Evolutionary conservation across 768 basidiomycete species (phyloP).

Genomic region (Mycena vitilis): DNA sequence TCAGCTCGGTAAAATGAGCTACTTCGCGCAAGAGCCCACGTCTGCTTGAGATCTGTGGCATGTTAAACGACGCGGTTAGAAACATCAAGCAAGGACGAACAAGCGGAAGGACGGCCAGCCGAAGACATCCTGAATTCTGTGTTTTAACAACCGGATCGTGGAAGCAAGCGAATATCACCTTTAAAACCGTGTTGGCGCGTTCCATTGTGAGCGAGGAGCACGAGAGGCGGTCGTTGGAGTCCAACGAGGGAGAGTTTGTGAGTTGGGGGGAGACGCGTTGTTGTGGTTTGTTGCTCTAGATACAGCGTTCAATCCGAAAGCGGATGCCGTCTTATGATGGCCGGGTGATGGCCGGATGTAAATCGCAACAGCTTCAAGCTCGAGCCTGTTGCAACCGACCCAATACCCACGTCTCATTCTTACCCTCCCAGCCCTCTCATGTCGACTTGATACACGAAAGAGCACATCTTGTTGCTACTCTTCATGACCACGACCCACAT

Average conservation of each 20-base stretch:
- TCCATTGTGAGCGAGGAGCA: constrained; percentile 11
- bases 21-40: constrained; percentile 32
- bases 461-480: background rate
- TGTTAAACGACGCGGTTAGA: too few relatives aligned
- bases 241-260: too few relatives aligned
- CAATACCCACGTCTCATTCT: background rate
- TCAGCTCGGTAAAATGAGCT: background rate
- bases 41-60: constrained; percentile 44
- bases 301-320: too few relatives aligned
- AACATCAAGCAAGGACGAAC: background rate
- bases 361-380: background rate
- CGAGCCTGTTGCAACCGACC: constrained; percentile 7
- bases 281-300: background rate
- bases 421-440: background rate
- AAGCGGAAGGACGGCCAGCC: constrained; percentile 50
- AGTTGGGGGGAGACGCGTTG: background rate
- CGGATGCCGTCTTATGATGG: too few relatives aligned
- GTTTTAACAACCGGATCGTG: background rate
- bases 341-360: background rate
- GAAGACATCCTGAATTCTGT: constrained; percentile 46
- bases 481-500: constrained; percentile 22
- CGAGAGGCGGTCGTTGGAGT: too few relatives aligned
- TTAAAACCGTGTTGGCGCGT: constrained; percentile 22
- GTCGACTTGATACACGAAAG: constrained; percentile 7
- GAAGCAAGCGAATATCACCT: constrained; percentile 4